A percentile compares a stretch with the other conserved stretches of the same genome.
phyloP scores from a whole-genome alignment of 78 protist species.

The Cavenderia fasciculata region DNA sequence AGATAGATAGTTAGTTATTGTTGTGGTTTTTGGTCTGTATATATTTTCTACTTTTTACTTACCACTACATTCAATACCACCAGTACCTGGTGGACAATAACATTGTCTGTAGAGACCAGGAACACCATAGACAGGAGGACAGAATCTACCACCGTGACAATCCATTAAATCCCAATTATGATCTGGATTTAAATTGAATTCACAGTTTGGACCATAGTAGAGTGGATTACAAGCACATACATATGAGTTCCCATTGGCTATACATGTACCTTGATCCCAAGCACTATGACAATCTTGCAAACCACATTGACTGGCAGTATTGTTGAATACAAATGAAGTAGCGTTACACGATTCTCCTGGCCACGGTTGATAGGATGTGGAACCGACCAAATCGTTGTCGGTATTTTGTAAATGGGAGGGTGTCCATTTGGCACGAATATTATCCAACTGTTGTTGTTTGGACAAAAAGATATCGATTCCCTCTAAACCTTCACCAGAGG shows the following conservation, averaged over 20 bases:
- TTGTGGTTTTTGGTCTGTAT: no score
- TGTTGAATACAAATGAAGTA: background rate
- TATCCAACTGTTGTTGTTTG: no score
- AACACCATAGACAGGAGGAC: slow-evolving; percentile 22
- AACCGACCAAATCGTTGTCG: no score
- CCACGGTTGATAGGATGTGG: no score
- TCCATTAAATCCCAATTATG: slow-evolving; percentile 28
- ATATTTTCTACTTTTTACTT: background rate
- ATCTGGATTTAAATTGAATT: slow-evolving; percentile 1
- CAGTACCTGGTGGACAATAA: slow-evolving; percentile 8
- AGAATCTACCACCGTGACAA: slow-evolving; percentile 19
- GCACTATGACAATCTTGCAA: background rate
- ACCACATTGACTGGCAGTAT: background rate
- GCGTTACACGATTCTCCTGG: slow-evolving; percentile 20
- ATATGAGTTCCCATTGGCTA: background rate
- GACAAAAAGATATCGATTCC: no score
- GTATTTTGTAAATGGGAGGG: no score
- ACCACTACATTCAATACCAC: slow-evolving; percentile 34
- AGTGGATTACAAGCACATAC: background rate
- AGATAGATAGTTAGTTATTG: no score
- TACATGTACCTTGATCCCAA: slow-evolving; percentile 40
- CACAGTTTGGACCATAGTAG: slow-evolving; percentile 13
- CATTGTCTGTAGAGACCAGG: background rate
- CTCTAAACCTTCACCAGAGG: no score
- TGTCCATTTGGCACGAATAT: no score